phyloP scores from a whole-genome alignment of 306 rosid genomes.

The Gleditsia sinensis region DNA sequence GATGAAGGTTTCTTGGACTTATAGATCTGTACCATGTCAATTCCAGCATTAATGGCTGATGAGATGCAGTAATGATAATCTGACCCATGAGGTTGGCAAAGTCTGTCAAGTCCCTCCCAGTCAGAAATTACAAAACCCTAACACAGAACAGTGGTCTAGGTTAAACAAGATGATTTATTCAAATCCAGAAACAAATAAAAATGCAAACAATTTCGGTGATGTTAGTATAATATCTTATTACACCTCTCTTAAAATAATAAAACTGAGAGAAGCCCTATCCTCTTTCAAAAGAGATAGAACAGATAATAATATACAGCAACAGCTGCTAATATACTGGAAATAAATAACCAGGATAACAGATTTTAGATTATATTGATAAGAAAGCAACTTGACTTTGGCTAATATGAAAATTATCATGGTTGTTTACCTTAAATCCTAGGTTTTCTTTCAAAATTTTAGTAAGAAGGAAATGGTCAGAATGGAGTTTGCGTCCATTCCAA shows the following conservation, averaged over 20 bases:
- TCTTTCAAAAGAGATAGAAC: constrained; percentile 4
- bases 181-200: constrained; percentile 29
- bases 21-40: constrained; percentile 72
- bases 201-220: background rate
- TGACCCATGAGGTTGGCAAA: constrained; percentile 60
- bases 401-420: background rate
- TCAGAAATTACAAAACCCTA: constrained; percentile 91
- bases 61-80: constrained; percentile 67
- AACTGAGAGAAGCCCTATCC: background rate
- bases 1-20: constrained; percentile 12
- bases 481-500: constrained; percentile 80
- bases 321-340: background rate
- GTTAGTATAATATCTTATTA: background rate
- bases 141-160: constrained; percentile 29
- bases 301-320: background rate
- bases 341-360: background rate
- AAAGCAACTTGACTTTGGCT: constrained; percentile 17
- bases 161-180: constrained; percentile 1
- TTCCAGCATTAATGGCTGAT: constrained; percentile 72
- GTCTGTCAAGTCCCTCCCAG: constrained; percentile 79
- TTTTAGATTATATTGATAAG: constrained; percentile 6
- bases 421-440: constrained; percentile 77
- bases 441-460: constrained; percentile 74
- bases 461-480: constrained; percentile 65
- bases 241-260: background rate